A percentile compares a stretch with the other conserved stretches of the same genome.
Evolutionary conservation across 2,329 filamentous ascomycete genomes (phyloP).

Genomic region (Graphilbum sp.): DNA sequence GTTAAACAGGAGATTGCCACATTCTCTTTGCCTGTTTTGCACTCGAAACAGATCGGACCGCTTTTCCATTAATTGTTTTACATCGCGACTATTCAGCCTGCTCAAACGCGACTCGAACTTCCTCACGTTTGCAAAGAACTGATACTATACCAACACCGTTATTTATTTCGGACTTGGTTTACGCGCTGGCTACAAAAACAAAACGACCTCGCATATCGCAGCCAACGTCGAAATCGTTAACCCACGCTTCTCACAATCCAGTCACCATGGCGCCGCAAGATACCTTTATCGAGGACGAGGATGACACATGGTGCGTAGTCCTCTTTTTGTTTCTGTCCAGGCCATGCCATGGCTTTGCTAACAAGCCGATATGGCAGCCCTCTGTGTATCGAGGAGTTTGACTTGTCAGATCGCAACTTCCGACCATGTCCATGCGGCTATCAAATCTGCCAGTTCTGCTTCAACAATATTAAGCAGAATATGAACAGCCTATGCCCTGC

Average conservation of each 20-base stretch:
- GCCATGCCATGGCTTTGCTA: no score
- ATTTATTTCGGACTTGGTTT: no score
- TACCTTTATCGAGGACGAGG: constrained; percentile 55
- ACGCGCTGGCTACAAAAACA: not conserved
- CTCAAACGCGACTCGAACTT: not conserved
- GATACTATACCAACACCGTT: no score
- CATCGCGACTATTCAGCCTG: not conserved
- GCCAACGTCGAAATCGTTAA: constrained; percentile 6
- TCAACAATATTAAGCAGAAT: constrained; percentile 97
- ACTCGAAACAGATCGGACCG: not conserved
- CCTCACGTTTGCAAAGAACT: no score
- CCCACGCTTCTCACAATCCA: no score
- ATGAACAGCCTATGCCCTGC: constrained; percentile 97
- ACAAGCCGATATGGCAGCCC: no score
- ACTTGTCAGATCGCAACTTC: constrained; percentile 94
- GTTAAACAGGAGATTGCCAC: not conserved
- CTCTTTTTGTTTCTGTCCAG: not conserved
- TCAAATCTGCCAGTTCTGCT: constrained; percentile 99
- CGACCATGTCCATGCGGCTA: constrained; percentile 94
- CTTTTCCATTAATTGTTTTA: not conserved
- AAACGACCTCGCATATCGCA: no score
- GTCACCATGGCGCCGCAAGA: constrained; percentile 49
- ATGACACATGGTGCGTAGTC: constrained; percentile 48
- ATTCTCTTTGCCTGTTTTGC: not conserved
- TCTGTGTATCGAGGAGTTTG: constrained; percentile 97